phyloP scores from a whole-genome alignment of 805 yeast species.

The Yarrowia sp. region DNA sequence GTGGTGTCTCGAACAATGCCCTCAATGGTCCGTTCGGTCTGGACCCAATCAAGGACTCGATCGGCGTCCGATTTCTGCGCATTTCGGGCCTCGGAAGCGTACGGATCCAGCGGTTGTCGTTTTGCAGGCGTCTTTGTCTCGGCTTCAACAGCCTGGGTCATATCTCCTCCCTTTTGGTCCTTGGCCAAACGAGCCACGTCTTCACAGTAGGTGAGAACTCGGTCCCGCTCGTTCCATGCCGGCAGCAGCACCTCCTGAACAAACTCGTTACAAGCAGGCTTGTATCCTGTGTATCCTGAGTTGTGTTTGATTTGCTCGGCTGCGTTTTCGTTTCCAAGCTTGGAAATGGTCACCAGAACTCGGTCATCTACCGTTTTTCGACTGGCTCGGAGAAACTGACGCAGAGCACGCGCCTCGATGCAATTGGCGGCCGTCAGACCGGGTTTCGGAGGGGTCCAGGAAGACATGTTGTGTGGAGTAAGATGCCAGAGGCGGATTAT shows the following conservation, averaged over 20 bases:
- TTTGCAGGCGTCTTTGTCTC: neutral
- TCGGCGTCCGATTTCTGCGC: neutral
- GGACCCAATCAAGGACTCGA: constrained; percentile 7
- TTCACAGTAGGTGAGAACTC: constrained; percentile 8
- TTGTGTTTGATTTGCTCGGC: constrained; percentile 11
- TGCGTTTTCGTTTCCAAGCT: constrained; percentile 8
- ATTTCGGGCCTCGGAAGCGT: neutral
- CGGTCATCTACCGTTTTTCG: constrained; percentile 21
- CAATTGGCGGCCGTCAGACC: constrained; percentile 9
- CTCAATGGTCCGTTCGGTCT: constrained; percentile 10
- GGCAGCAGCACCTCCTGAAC: constrained; percentile 16
- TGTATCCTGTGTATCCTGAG: neutral
- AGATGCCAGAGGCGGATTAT: neutral
- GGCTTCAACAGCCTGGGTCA: neutral
- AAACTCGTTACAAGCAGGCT: constrained; percentile 21
- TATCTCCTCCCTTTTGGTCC: neutral
- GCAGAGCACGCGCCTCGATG: constrained; percentile 16
- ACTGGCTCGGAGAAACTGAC: constrained; percentile 17
- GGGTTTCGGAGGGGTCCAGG: constrained; percentile 11
- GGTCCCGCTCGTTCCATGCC: constrained; percentile 18
- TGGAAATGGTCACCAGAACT: constrained; percentile 13
- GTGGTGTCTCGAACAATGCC: constrained; percentile 12
- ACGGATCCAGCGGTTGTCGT: constrained; percentile 12
- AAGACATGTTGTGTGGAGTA: neutral
- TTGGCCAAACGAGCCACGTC: constrained; percentile 15